Evolutionary conservation across 441 rosid species (phyloP).

Genomic region (Populus tomentosa): DNA sequence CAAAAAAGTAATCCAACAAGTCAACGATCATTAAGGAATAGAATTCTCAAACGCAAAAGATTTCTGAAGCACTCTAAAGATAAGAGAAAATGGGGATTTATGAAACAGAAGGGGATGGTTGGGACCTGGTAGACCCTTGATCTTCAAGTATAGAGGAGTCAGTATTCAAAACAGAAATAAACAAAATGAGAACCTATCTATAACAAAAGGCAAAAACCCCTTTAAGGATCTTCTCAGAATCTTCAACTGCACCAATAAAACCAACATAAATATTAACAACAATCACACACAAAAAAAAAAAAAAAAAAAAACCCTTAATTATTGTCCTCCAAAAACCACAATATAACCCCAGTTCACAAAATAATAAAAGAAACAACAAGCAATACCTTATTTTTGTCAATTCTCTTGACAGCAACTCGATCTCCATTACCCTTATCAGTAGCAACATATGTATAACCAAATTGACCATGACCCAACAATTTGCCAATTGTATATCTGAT

Average conservation of each 20-base stretch:
- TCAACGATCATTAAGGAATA: neutral
- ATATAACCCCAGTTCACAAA: neutral
- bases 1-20: neutral
- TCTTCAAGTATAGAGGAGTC: neutral
- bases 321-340: neutral
- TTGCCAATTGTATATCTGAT: conserved; percentile 61
- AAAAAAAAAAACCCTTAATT: neutral
- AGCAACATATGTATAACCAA: conserved; percentile 96
- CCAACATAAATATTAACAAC: neutral
- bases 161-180: neutral
- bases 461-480: conserved; percentile 93
- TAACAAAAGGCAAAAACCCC: neutral
- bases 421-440: conserved; percentile 61
- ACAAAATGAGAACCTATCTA: neutral
- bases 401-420: conserved; percentile 88
- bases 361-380: neutral
- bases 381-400: conserved; percentile 83
- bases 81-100: neutral
- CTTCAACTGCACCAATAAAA: neutral
- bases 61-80: neutral
- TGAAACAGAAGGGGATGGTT: neutral
- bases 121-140: neutral
- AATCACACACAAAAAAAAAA: neutral
- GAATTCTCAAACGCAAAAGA: neutral
- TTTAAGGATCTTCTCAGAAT: neutral